Evolutionary conservation across 2,329 filamentous ascomycete species (phyloP).

Genomic region (Fusarium nematophilum): DNA sequence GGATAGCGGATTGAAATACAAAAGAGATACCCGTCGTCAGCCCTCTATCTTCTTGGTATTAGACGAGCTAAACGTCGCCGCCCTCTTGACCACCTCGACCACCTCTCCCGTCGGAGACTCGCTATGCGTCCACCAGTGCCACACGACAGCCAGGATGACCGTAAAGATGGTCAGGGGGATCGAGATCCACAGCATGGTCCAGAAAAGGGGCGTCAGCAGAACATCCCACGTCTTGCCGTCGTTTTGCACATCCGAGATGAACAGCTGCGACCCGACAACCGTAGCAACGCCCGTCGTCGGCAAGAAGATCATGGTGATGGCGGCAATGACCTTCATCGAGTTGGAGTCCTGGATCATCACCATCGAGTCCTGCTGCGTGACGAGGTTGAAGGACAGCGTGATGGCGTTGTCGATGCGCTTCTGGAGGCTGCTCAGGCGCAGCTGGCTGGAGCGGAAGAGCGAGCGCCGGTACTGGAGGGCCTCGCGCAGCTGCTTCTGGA

Average conservation of each 20-base stretch:
- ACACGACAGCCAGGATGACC: conserved; percentile 38
- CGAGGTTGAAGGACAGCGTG: conserved; percentile 50
- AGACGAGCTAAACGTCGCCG: conserved; percentile 33
- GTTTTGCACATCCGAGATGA: conserved; percentile 33
- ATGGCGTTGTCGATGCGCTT: conserved; percentile 51
- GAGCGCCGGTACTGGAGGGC: conserved; percentile 47
- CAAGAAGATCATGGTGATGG: conserved; percentile 52
- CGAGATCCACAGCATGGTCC: conserved; percentile 46
- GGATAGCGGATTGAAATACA: too few species aligned
- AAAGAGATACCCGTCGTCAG: not conserved
- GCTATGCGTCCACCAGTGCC: conserved; percentile 46
- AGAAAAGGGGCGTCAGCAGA: conserved; percentile 43
- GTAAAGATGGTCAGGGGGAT: conserved; percentile 45
- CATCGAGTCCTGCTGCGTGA: conserved; percentile 52
- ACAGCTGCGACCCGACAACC: conserved; percentile 45
- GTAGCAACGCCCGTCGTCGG: conserved; percentile 51
- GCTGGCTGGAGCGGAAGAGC: conserved; percentile 50
- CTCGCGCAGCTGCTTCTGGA: conserved; percentile 43
- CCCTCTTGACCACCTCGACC: conserved; percentile 34
- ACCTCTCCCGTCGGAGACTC: conserved; percentile 37
- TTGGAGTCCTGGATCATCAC: conserved; percentile 50
- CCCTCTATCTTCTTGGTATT: conserved; percentile 18
- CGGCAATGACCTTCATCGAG: conserved; percentile 53
- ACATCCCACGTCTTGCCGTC: conserved; percentile 39
- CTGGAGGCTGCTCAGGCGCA: conserved; percentile 49